phyloP scores from a whole-genome alignment of 345 rosid genomes.

The Orychophragmus violaceus region DNA sequence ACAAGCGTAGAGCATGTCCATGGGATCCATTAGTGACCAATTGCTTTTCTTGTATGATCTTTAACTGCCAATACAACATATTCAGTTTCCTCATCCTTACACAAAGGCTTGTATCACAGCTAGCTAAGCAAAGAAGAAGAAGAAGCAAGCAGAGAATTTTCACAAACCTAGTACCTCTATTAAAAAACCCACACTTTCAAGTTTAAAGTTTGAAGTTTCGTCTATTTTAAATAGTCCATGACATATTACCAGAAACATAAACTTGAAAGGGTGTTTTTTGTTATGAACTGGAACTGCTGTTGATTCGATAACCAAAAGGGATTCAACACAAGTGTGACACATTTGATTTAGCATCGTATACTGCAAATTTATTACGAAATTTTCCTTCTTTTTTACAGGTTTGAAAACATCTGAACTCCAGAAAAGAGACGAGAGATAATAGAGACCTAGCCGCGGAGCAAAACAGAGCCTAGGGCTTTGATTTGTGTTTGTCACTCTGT shows the following conservation, averaged over 20 bases:
- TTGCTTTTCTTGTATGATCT: slow-evolving; percentile 30
- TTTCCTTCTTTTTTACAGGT: neutral
- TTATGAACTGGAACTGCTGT: neutral
- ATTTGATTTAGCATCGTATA: neutral
- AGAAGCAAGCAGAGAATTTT: neutral
- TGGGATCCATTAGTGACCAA: slow-evolving; percentile 44
- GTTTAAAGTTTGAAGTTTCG: neutral
- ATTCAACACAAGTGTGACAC: neutral
- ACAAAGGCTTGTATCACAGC: neutral
- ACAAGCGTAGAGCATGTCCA: slow-evolving; percentile 82
- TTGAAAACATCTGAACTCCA: neutral
- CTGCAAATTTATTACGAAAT: neutral
- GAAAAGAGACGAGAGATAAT: neutral
- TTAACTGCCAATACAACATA: slow-evolving; percentile 21
- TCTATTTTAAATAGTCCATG: neutral
- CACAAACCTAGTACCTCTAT: neutral
- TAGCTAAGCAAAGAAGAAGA: neutral
- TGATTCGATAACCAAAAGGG: neutral
- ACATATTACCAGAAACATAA: neutral
- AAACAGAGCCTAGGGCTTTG: slow-evolving; percentile 17
- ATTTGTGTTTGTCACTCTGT: neutral
- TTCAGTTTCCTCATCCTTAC: neutral
- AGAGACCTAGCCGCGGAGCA: neutral
- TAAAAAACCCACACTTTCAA: neutral
- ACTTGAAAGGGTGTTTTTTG: neutral